Evolutionary conservation across 108 stramenopile species (phyloP).

Genomic region (Stephanodiscus triporus): DNA sequence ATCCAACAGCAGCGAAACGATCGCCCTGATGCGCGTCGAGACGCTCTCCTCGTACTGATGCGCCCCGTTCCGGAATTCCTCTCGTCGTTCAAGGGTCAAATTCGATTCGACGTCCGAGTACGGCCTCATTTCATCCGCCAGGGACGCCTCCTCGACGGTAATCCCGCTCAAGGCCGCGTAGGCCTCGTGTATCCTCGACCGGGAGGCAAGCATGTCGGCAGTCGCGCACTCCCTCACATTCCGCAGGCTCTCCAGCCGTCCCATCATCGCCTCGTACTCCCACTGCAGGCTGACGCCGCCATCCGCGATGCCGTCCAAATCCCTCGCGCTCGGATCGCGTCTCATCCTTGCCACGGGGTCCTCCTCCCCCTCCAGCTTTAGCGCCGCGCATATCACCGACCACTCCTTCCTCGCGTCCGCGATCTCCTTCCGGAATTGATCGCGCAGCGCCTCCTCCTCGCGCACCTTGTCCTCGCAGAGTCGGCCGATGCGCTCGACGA

Average conservation of each 20-base stretch:
- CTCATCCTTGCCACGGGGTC: constrained; percentile 31
- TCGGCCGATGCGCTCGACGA: constrained; percentile 62
- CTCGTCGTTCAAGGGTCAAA: constrained; percentile 58
- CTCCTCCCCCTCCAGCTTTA: constrained; percentile 45
- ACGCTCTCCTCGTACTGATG: constrained; percentile 74
- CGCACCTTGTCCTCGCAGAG: constrained; percentile 75
- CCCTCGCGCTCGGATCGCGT: constrained; percentile 43
- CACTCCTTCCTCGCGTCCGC: constrained; percentile 64
- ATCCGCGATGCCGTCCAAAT: not conserved
- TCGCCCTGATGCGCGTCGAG: constrained; percentile 58
- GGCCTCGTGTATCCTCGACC: constrained; percentile 60
- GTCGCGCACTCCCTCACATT: constrained; percentile 41
- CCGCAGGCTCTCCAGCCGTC: constrained; percentile 62
- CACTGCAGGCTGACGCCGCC: constrained; percentile 58
- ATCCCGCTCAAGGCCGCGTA: constrained; percentile 59
- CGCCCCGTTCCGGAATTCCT: constrained; percentile 67
- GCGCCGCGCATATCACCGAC: constrained; percentile 45
- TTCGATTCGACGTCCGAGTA: constrained; percentile 73
- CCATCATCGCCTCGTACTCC: constrained; percentile 64
- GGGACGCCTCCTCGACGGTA: constrained; percentile 20
- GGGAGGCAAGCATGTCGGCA: constrained; percentile 56
- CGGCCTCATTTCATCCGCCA: constrained; percentile 26
- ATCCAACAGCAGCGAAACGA: constrained; percentile 74
- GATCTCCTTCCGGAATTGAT: constrained; percentile 83
- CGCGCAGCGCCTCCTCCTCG: constrained; percentile 72